Evolutionary conservation across 495 filamentous ascomycete genomes (phyloP), one percentile per base, ranked within the genome.

Genomic region (Penicillium flavigenum): DNA sequence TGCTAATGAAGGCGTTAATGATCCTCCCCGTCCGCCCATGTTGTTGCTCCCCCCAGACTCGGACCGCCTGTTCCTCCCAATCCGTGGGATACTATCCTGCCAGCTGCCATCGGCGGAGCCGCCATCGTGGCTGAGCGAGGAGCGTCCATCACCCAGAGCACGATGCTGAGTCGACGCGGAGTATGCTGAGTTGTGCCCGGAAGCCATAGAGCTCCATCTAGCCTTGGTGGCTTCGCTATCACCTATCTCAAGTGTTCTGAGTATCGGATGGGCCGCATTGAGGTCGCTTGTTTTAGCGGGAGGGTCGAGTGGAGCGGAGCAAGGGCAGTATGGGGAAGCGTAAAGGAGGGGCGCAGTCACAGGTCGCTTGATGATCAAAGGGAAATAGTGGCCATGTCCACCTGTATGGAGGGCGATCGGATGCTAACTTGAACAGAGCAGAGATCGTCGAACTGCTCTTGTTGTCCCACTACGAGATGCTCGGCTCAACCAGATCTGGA

Each of bases 91-190:
- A 34, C 72, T 69, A 56, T 81, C 83, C 58, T 78, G 74, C 64
- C 79, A 79, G 57, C 77, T 78, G 50, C 70, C 71, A 63, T 76
- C 62, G 56, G 67, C 70, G 65, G 78, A 70, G 61, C 67, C 71
- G 65, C 76, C 83, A 77, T 86, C 83, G 58, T 81, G 83, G 50
- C 71, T 81, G 52, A 79, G 74, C 10, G 73, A 72, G 19, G 81
- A 79, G 56, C 77, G 76, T 58, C 84, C 85, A 64, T 81, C 77
- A 62, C 78, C 78, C 56, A 84, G 78, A 54, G 79, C 65, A 45
- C 72, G 84, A 73, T 86, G 84, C 72, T 90, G 88, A 66, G 85
- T 85, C 66, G 88, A 87, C 55, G 83, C 83, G 57, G 88, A 89
- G 70, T 71, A 77, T 59, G 64, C 69, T 70, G 73, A 71, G 63